Evolutionary conservation across 164 flowering plant genomes (phyloP).

Genomic region (Sedum album): DNA sequence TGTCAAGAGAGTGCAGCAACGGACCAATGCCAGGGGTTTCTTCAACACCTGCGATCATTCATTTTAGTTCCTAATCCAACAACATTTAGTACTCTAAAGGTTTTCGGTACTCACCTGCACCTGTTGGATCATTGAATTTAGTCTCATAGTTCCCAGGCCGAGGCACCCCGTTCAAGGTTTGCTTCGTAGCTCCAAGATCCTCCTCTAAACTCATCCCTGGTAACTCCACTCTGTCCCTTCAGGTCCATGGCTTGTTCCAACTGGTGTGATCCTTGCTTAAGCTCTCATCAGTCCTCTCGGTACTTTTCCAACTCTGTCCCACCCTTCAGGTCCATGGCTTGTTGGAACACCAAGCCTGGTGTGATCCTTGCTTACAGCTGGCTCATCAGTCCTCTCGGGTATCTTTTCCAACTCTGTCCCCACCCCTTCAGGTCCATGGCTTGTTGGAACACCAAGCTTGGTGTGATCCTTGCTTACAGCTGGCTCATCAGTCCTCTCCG

Average conservation of each 20-base stretch:
- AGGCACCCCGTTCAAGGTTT: background rate
- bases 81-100: background rate
- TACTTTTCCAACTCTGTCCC: background rate
- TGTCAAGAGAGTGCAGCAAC: constrained; percentile 24
- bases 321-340: no score
- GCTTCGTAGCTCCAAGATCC: constrained; percentile 32
- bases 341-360: no score
- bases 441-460: background rate
- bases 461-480: background rate
- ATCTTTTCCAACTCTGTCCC: constrained; percentile 7
- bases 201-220: constrained; percentile 19
- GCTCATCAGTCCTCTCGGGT: background rate
- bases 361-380: no score
- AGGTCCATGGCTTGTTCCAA: background rate
- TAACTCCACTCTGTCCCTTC: no score
- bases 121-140: constrained; percentile 35
- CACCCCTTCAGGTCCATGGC: background rate
- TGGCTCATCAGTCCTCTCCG: constrained; percentile 11
- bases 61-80: background rate
- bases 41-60: constrained; percentile 26
- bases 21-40: constrained; percentile 28
- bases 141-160: constrained; percentile 26
- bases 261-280: background rate
- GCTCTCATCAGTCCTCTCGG: constrained; percentile 11
- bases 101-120: constrained; percentile 19